These are phyloP conservation scores for Fusarium sp. DNA, from an alignment of 2,329 filamentous ascomycete species.

Conservation along the genomic window DNA sequence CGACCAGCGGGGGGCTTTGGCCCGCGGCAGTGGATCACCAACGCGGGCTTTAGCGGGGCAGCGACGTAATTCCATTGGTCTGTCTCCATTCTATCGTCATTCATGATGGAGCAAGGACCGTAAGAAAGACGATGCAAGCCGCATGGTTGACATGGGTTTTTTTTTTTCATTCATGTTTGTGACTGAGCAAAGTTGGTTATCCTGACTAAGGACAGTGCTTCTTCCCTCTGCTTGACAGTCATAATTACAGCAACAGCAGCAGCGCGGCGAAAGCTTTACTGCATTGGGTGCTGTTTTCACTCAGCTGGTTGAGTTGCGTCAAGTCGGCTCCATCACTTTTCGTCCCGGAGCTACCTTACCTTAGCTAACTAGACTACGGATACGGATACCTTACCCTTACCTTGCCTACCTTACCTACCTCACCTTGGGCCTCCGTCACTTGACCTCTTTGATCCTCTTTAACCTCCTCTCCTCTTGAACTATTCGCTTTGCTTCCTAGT, in stretches of 20 bases:
- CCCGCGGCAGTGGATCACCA: conserved; percentile 46
- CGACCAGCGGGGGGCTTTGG: conserved; percentile 41
- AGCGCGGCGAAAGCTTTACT: conserved; percentile 3
- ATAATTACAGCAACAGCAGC: not conserved
- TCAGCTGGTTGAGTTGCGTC: conserved; percentile 14
- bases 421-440: conserved; percentile 28
- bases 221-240: not conserved
- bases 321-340: conserved; percentile 8
- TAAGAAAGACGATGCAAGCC: conserved; percentile 49
- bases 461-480: conserved; percentile 9
- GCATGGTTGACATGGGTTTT: conserved; percentile 34
- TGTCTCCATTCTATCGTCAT: conserved; percentile 46
- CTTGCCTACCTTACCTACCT: conserved; percentile 23
- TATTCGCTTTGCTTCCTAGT: conserved; percentile 12
- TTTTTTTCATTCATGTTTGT: conserved; percentile 21
- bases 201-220: conserved; percentile 8
- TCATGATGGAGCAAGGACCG: conserved; percentile 47
- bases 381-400: conserved; percentile 16
- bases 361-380: conserved; percentile 1
- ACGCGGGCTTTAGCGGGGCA: conserved; percentile 40
- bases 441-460: conserved; percentile 26
- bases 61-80: conserved; percentile 40
- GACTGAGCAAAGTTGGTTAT: conserved; percentile 19
- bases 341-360: conserved; percentile 20
- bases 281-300: conserved; percentile 15